A percentile compares a stretch with the other conserved stretches of the same genome.
Conservation (phyloP, 2,329 filamentous ascomycete genomes). For the Remersonia thermophila region DNA sequence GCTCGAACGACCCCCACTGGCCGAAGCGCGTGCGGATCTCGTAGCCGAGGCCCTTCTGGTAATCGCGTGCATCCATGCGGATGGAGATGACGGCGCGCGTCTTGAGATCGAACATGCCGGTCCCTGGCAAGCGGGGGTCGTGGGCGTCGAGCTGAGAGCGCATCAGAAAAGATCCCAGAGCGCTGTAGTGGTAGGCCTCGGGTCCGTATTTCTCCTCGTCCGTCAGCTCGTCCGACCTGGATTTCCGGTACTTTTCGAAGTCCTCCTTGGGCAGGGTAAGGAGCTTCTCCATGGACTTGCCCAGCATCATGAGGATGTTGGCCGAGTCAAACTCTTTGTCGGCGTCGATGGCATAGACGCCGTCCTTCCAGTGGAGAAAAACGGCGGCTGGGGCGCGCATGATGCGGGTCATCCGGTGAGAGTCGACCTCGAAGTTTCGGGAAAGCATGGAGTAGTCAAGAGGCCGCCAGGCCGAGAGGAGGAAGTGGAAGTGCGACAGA, state of each 20-base stretch:
- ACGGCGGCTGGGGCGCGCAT: constrained; percentile 63
- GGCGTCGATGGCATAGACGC: constrained; percentile 85
- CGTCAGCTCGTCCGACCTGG: constrained; percentile 53
- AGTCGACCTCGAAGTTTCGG: constrained; percentile 48
- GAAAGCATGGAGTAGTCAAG: constrained; percentile 58
- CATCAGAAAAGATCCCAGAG: constrained; percentile 83
- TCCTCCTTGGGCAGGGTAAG: constrained; percentile 71
- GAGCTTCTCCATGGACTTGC: constrained; percentile 93
- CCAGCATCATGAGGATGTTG: constrained; percentile 81
- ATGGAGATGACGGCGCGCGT: constrained; percentile 85
- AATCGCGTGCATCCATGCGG: constrained; percentile 68
- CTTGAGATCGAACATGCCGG: constrained; percentile 92
- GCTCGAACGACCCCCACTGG: constrained; percentile 80
- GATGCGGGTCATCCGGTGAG: constrained; percentile 58
- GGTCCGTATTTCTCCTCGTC: constrained; percentile 59
- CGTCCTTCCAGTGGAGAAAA: constrained; percentile 72
- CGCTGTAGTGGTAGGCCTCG: constrained; percentile 78
- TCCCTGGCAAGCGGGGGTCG: constrained; percentile 74
- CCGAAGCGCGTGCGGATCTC: constrained; percentile 69
- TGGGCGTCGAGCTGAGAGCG: constrained; percentile 88
- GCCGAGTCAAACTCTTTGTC: constrained; percentile 83
- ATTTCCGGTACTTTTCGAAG: constrained; percentile 72
- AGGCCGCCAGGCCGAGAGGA: constrained; percentile 72
- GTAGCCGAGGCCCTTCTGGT: constrained; percentile 68
- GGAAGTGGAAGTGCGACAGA: constrained; percentile 81